Percentiles rank a stretch among this genome's conserved stretches.
phyloP scores from a whole-genome alignment of 495 filamentous ascomycete species.

The Wilcoxina mikolae region DNA sequence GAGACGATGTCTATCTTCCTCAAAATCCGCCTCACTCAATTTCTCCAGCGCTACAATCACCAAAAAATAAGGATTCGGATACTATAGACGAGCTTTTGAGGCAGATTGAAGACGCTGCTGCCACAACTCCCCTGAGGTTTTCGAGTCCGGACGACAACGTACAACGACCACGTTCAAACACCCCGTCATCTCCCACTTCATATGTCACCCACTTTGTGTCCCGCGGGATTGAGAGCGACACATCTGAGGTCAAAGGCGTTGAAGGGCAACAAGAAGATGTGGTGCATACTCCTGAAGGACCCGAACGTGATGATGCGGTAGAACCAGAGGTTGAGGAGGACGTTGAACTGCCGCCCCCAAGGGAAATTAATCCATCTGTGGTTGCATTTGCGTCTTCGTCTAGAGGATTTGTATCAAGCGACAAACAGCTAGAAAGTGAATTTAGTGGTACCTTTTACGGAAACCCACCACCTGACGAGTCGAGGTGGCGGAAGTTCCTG shows the following conservation, averaged over 20 bases:
- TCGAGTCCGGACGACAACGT: neutral
- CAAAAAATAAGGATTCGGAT: neutral
- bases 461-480: neutral
- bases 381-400: neutral
- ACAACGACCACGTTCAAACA: neutral
- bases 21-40: neutral
- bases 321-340: neutral
- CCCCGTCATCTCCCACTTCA: neutral
- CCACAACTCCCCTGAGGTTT: neutral
- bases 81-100: neutral
- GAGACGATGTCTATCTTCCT: neutral
- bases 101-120: neutral
- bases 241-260: neutral
- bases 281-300: neutral
- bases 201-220: conserved; percentile 1
- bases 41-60: neutral
- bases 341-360: neutral
- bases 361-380: neutral
- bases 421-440: neutral
- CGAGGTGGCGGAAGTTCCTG: neutral
- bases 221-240: neutral
- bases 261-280: neutral
- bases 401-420: neutral
- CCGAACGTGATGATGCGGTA: neutral
- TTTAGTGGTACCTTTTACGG: neutral